Base-by-base conservation (phyloP, 169 alveolate genomes). In the Plasmodium adleri region DNA sequence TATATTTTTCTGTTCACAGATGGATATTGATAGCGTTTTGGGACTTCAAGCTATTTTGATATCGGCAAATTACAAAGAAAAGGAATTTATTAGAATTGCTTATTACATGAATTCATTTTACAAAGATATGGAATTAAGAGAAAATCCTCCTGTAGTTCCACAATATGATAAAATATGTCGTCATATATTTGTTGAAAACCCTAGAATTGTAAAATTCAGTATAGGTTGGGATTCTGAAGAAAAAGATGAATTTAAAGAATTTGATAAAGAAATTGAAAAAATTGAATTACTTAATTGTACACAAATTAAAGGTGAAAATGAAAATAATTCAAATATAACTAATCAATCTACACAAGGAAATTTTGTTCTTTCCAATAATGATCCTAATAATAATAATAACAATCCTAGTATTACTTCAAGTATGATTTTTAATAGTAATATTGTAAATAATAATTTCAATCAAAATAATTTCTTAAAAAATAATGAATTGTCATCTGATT, bases 1-100 rank as follows among this genome's bases (percentile, higher is more conserved):
- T 39, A 39, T 39, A 5, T 39, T 39, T 39, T 39, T 39, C 47
- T 9, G 0, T 39, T 39, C 59, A 54, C 90, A 94, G 96, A 88
- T 95, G 96, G 94, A 91, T 39, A 93, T 94, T 5, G 93, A 88
- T 59, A 90, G 97, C 47, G 94, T 98, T 7, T 96, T 98, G 32
- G 99, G 99, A 28, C 98, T 98, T 91, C 99, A 99, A 78, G 99
- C 99, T 49, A 94, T 98, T 67, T 93, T 98, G 43, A 96, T 98
- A 52, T 95, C 99, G 39, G 98, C 99, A 60, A 96, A 97, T 67
- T 98, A 98, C 93, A 95, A 96, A 52, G 95, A 96, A 52, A 97
- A 97, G 88, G 99, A 98, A 91, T 98, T 98, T 93, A 97, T 97
- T 75, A 92, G 99, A 89, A 98, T 98, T 15, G 99, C 99, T 15